phyloP scores from a whole-genome alignment of 106 monocot species.

The Dendrobium officinale region DNA sequence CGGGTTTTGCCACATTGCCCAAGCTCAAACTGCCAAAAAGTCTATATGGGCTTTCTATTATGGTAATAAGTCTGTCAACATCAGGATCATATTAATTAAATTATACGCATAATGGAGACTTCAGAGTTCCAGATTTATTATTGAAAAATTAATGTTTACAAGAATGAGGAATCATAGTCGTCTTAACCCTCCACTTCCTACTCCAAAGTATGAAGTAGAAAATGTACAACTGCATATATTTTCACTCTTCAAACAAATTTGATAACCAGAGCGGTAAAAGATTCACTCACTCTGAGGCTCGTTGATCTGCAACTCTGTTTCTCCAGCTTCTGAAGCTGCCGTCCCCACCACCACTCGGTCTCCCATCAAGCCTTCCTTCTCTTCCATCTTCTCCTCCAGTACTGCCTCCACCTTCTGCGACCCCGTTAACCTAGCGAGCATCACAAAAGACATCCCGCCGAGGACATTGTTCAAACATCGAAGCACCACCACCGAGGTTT shows the following conservation, averaged over 20 bases:
- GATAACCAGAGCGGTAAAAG: background rate
- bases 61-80: background rate
- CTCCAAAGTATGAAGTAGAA: too few species aligned
- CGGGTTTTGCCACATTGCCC: background rate
- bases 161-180: too few species aligned
- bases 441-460: slow-evolving; percentile 56
- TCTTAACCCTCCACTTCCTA: too few species aligned
- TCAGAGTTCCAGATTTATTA: too few species aligned
- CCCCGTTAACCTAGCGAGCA: slow-evolving; percentile 57
- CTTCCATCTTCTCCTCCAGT: slow-evolving; percentile 8
- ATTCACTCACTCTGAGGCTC: slow-evolving; percentile 12
- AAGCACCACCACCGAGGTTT: slow-evolving; percentile 42
- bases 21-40: background rate
- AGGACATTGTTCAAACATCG: slow-evolving; percentile 65
- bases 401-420: slow-evolving; percentile 36
- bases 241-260: background rate
- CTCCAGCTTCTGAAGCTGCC: background rate
- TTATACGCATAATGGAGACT: background rate
- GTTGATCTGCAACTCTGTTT: slow-evolving; percentile 11
- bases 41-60: too few species aligned
- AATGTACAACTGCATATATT: too few species aligned
- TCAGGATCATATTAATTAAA: too few species aligned
- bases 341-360: background rate
- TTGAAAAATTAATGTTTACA: too few species aligned
- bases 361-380: slow-evolving; percentile 12